Evolutionary conservation across 192 early-diverging fungal species (phyloP), one percentile per base, ranked within the genome.

Genomic region (Coemansia sp.): DNA sequence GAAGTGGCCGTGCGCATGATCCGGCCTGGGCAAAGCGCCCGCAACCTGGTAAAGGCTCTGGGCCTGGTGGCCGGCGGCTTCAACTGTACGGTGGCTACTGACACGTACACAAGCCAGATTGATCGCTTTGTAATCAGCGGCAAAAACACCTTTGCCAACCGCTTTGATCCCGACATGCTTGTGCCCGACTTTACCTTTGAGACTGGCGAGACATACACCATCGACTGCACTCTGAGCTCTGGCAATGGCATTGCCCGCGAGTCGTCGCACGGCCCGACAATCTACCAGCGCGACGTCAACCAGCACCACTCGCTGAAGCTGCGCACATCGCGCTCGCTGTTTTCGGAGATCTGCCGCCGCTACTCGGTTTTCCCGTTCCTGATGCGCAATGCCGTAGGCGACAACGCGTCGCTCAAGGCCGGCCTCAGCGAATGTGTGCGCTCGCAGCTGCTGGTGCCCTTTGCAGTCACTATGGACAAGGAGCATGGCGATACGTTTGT

Each of bases 1-100:
- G 92, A 98, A 77, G 91, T 92, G 30, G 88, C 87, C 1, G 68
- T 86, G 36, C 84, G 89, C 42, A 80, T 91, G 70, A 69, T 96
- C 50, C 81, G 83, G 72, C 90, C 92, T 23, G 94, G 93, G 6
- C 68, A 72, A 65, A 65, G 69, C 13, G 56, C 70, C n/a, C 64
- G 74, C 75, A 67, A 84, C 62, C 60, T 88, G 52, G 72, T 76
- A 50, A 72, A 81, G 70, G 84, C 82, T 1, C 82, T 90, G 53
- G 84, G 53, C 16, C 80, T 59, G 57, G 75, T 78, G 9, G 75
- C 75, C 3, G 50, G 57, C 31, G 75, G 77, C 2, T 91, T 84
- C 72, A 78, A 82, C 31, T 91, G 89, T 68, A 62, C 70, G 16
- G 85, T 88, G 8, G 87, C 88, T 18, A 74, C 80, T 40, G 83